Base-by-base conservation (phyloP, 768 basidiomycete species). In the Boletellus sp. region DNA sequence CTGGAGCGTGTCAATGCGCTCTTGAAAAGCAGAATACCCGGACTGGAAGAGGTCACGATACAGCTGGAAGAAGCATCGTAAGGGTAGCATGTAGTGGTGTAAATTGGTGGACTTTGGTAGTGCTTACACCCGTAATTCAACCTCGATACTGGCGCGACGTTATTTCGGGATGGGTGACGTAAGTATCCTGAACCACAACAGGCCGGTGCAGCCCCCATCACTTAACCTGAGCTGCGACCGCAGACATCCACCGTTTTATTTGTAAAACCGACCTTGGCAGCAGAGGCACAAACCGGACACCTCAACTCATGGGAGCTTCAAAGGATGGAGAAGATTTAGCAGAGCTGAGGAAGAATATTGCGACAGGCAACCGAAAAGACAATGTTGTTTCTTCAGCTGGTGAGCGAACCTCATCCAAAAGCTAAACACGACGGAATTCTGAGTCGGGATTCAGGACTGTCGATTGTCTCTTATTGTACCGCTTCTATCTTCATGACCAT, bases 401-500 rank as follows among this genome's bases (percentile, higher is more conserved):
- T 66, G 50, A 54, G 69, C 47, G 36, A 39, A 24, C 23, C 6
- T 17, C 36, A 19, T 32, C 3, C 26, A 12, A n/a, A 20, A 28
- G 16, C 12, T 23, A 8, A 20, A 37, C 1, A 32, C 41, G 31
- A 32, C 39, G 31, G 5, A n/a, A 24, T 42, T 17, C 39, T 41
- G 32, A 53, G 9, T n/a, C 11, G 8, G 24, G n/a, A 11, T 45
- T 26, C 60, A 92, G 90, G 87, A 17, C 76, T 87, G 26, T 84
- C 96, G 31, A 87, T 97, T 54, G 54, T 85, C 50, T 88, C 87
- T 63, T 98, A 97, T 67, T 98, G 96, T 64, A 51, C 88, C 13
- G 91, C 94, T 1, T 93, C 90, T 1, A 95, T 98, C 56, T 70
- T 94, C 42, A 99, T 99, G 96, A 99, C 96, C 0, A 78, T 98